A percentile compares a stretch with the other conserved stretches of the same genome.
phyloP scores from a whole-genome alignment of 306 rosid genomes.

The Pyrus pyrifolia region DNA sequence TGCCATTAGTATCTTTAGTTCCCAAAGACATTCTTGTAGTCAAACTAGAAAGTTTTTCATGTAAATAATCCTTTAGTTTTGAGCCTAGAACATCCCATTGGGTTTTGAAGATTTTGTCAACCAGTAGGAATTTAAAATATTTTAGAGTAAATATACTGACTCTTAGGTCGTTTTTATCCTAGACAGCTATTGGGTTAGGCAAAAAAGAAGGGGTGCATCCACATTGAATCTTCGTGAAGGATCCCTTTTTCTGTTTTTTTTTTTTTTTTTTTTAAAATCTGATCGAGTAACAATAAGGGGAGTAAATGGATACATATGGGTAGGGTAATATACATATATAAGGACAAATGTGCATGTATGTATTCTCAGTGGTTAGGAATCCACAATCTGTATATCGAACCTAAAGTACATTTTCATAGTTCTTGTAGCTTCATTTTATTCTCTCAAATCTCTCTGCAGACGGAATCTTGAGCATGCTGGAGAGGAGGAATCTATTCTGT shows the following conservation, averaged over 20 bases:
- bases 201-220: background rate
- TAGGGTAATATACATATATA: background rate
- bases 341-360: background rate
- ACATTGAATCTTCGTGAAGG: background rate
- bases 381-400: too few relatives aligned
- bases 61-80: background rate
- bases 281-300: background rate
- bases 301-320: background rate
- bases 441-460: conserved; percentile 34
- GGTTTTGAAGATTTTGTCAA: background rate
- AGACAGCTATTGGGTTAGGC: too few relatives aligned
- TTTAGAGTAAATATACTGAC: background rate
- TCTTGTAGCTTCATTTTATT: background rate
- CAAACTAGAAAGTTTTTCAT: background rate
- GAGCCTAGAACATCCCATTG: too few relatives aligned
- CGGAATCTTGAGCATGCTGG: conserved; percentile 57
- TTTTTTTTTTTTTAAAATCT: too few relatives aligned
- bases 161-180: too few relatives aligned
- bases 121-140: background rate
- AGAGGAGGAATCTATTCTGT: conserved; percentile 55
- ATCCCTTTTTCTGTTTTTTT: background rate
- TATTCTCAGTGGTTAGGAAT: background rate
- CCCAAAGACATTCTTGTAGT: background rate
- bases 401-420: background rate
- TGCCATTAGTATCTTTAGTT: background rate